These are phyloP conservation scores for Benincasa hispida DNA, from an alignment of 306 rosid genomes.

Conservation along the genomic window DNA sequence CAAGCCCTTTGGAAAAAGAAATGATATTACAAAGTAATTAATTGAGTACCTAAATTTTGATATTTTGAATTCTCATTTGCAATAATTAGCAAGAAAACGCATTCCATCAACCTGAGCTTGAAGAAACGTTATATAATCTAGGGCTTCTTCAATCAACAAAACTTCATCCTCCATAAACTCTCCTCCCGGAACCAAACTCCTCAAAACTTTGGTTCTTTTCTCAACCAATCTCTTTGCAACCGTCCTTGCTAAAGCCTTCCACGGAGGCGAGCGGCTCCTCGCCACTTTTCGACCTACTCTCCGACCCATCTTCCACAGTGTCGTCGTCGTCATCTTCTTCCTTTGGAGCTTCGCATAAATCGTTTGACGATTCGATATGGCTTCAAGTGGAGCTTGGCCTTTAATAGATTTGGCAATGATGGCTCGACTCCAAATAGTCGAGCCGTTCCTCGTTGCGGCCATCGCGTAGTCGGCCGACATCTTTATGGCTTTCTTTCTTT, in stretches of 20 bases:
- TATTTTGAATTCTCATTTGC: conserved; percentile 15
- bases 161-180: conserved; percentile 50
- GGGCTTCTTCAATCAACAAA: conserved; percentile 69
- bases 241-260: conserved; percentile 7
- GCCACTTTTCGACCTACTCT: not conserved
- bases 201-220: conserved; percentile 45
- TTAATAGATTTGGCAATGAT: conserved; percentile 28
- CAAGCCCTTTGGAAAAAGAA: not conserved
- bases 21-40: not conserved
- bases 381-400: not conserved
- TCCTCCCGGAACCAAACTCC: conserved; percentile 66
- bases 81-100: conserved; percentile 33
- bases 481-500: conserved; percentile 68
- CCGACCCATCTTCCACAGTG: conserved; percentile 20
- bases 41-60: not conserved
- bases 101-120: conserved; percentile 71
- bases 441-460: conserved; percentile 48
- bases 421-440: conserved; percentile 56
- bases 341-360: not conserved
- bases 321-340: not conserved
- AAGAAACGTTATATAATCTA: conserved; percentile 57
- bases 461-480: conserved; percentile 66
- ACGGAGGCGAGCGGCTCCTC: conserved; percentile 2
- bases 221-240: conserved; percentile 34
- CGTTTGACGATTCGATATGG: not conserved